Percentiles rank a stretch among this genome's conserved stretches.
Conservation (phyloP, 768 basidiomycete species). For the Goffeauzyma gilvescens region DNA sequence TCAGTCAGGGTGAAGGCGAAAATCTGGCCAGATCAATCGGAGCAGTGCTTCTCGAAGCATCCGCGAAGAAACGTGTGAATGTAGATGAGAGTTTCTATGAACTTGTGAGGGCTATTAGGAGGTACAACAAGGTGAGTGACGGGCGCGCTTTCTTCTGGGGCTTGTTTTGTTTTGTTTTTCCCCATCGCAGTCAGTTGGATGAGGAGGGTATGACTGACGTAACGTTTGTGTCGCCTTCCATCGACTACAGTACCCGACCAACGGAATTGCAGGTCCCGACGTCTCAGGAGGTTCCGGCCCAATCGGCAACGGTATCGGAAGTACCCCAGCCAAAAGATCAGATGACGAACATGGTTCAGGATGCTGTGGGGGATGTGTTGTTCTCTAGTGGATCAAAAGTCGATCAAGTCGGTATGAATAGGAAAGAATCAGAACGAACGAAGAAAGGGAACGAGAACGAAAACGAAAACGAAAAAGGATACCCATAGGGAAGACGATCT, state of each 20-base stretch:
- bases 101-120: slow-evolving; percentile 80
- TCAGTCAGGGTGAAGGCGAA: slow-evolving; percentile 85
- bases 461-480: no score
- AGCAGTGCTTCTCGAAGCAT: slow-evolving; percentile 88
- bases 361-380: slow-evolving; percentile 32
- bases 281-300: slow-evolving; percentile 10
- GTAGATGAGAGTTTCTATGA: slow-evolving; percentile 89
- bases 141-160: background rate
- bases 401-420: no score
- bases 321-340: slow-evolving; percentile 15
- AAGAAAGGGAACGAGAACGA: no score
- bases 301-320: slow-evolving; percentile 9
- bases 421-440: no score
- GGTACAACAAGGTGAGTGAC: slow-evolving; percentile 62
- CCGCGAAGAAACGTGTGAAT: slow-evolving; percentile 87
- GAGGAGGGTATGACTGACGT: no score
- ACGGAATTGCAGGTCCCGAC: slow-evolving; percentile 20
- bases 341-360: slow-evolving; percentile 27
- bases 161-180: background rate
- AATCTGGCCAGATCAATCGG: slow-evolving; percentile 88
- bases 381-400: no score
- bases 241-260: slow-evolving; percentile 18
- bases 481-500: no score
- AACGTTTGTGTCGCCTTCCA: no score
- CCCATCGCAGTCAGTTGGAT: slow-evolving; percentile 4